Conservation (phyloP, 2,329 filamentous ascomycete genomes). For the Pyrenochaeta sp. region DNA sequence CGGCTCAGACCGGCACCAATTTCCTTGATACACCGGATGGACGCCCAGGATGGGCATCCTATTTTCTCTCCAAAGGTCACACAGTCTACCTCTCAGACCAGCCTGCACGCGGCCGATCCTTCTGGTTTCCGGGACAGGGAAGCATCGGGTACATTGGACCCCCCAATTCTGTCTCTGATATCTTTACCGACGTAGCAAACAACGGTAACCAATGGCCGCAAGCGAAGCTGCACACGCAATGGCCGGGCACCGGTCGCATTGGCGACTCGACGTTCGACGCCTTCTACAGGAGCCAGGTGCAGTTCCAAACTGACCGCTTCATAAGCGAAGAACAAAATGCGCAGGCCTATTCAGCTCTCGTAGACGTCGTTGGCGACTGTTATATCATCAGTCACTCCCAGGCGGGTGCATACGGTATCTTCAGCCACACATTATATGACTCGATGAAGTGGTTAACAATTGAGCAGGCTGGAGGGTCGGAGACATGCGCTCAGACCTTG, state of each 20-base stretch:
- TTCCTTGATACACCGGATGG: constrained; percentile 60
- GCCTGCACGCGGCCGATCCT: constrained; percentile 56
- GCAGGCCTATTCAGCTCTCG: constrained; percentile 53
- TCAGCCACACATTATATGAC: not conserved
- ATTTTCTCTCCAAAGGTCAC: constrained; percentile 58
- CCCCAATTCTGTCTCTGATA: constrained; percentile 24
- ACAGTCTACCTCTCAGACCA: constrained; percentile 60
- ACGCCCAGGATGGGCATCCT: constrained; percentile 58
- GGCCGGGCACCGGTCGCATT: constrained; percentile 46
- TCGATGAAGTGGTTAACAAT: not conserved
- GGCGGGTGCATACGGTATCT: constrained; percentile 50
- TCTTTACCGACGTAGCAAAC: constrained; percentile 48
- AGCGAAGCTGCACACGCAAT: constrained; percentile 55
- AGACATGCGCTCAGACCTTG: constrained; percentile 58
- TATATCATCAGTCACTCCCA: constrained; percentile 62
- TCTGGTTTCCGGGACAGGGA: constrained; percentile 46
- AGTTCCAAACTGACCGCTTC: constrained; percentile 42
- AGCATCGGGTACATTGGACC: constrained; percentile 30
- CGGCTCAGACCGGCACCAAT: constrained; percentile 41
- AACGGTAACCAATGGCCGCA: constrained; percentile 51
- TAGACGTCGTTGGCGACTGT: constrained; percentile 54
- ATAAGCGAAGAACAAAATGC: constrained; percentile 46
- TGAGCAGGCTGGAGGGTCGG: constrained; percentile 55
- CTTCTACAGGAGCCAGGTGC: constrained; percentile 57
- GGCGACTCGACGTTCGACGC: constrained; percentile 60